A percentile compares a stretch with the other conserved stretches of the same genome.
These are phyloP conservation scores for Ophiostoma populinum DNA, from an alignment of 2,329 filamentous ascomycete species.

Conservation along the genomic window DNA sequence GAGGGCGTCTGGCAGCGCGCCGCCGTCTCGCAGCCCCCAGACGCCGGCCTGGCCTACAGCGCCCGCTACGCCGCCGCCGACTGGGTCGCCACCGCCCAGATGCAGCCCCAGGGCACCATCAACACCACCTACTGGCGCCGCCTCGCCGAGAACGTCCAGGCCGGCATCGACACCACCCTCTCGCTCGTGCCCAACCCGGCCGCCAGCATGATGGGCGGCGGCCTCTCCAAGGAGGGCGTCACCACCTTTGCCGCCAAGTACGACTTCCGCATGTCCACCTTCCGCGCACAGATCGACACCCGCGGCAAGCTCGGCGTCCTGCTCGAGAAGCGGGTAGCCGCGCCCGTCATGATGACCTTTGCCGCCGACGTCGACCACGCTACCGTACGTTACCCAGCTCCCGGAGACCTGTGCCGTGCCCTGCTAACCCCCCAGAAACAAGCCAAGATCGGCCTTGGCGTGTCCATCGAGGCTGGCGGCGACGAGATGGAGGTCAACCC, in stretches of 20 bases:
- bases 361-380: slow-evolving; percentile 92
- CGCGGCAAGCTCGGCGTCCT: slow-evolving; percentile 84
- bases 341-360: slow-evolving; percentile 84
- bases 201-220: slow-evolving; percentile 56
- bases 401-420: no score
- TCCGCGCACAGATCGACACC: slow-evolving; percentile 91
- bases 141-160: slow-evolving; percentile 88
- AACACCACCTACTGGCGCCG: slow-evolving; percentile 89
- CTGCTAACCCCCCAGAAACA: slow-evolving; percentile 48
- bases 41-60: slow-evolving; percentile 77
- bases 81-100: slow-evolving; percentile 83
- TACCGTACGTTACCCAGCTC: slow-evolving; percentile 56
- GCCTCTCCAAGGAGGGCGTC: slow-evolving; percentile 66
- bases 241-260: slow-evolving; percentile 94
- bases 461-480: slow-evolving; percentile 72
- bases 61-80: slow-evolving; percentile 81
- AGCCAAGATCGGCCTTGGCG: slow-evolving; percentile 85
- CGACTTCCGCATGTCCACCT: slow-evolving; percentile 89
- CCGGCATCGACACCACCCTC: slow-evolving; percentile 85
- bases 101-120: slow-evolving; percentile 74
- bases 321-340: slow-evolving; percentile 88
- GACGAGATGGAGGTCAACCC: slow-evolving; percentile 82
- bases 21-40: slow-evolving; percentile 70
- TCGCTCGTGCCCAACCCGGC: slow-evolving; percentile 46
- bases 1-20: slow-evolving; percentile 90